Evolutionary conservation across 176 grass and related monocot species (phyloP), one percentile per base, ranked within the genome.

Genomic region (Cocos nucifera): DNA sequence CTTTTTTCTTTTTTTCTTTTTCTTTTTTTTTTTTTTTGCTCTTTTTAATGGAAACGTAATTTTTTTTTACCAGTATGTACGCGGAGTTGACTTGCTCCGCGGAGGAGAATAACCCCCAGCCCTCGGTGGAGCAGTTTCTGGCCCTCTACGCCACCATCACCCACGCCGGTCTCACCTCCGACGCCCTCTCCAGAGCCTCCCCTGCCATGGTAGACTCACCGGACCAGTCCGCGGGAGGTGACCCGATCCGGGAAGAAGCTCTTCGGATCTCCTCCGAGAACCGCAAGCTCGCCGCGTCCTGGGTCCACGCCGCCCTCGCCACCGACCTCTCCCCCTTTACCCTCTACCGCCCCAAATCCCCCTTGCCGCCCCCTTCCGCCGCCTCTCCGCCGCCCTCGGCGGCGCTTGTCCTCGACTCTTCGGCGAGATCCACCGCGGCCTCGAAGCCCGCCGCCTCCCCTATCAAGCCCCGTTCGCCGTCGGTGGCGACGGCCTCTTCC

Each of bases 261-360:
- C 67, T 70, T 2, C 76, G 80, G 8, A 77, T 78, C 52, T 54
- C 65, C 19, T 72, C 52, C 0, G 80, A 91, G 28, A 84, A 75
- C 29, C 93, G 73, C 48, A 78, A 80, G 56, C 73, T 75, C 9
- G 83, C 93, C 3, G 50, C 73, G 6, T 70, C 78, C 17, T 98
- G 93, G 93, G 84, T 92, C 51, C 69, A 79, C 29, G 87, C 87
- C 19, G 83, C 87, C 4, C 78, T 98, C 70, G 82, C 81, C 66
- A 78, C 87, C 6, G 84, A 98, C 26, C 79, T 98, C 60, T 88
- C 93, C 17, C 29, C 81, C 6, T 98, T 98, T 60, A 74, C 81
- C 25, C 87, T 98, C 32, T 92, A 85, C 67, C 76, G 76, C 51
- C 76, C 79, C 51, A 82, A 69, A 12, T 74, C 71, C 3, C n/a